Base-by-base conservation (phyloP, 1,284 basidiomycete genomes). In the Leccinum subfulvum region DNA sequence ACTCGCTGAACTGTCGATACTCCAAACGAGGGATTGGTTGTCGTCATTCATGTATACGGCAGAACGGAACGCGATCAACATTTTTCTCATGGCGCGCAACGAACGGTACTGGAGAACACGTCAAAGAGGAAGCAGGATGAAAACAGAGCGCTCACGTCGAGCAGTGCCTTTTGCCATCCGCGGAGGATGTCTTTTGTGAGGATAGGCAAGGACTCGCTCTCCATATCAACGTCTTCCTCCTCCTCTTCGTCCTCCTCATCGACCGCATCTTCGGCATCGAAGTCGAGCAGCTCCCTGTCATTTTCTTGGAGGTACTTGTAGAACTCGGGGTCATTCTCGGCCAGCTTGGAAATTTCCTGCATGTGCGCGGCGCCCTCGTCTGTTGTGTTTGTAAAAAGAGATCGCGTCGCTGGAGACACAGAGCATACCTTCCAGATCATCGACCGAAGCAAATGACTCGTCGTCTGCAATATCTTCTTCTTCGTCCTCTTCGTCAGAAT, bases 281-380 rank as follows among this genome's bases (percentile, higher is more conserved):
- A 99, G 2, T 93, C 82, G 6, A 99, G 82, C 35, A 99, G 80
- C 60, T 95, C 94, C 61, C 83, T 81, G 77, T 99, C 97, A 73
- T 99, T 97, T 78, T 98, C 94, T 79, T 97, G 90, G 7, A 99
- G 82, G 74, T 97, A 99, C 77, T 97, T 95, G 89, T 88, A 99
- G 80, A 99, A 99, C 71, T 98, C 97, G 18, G 97, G 97, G 75
- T 99, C 97, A 76, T 94, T 97, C 77, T 97, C 91, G 13, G 92
- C 92, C 47, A 99, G 84, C 71, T 93, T 90, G 56, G 92, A 90
- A n/a, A 99, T 85, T 61, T 98, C 91, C 55, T 87, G 76, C 55
- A 92, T 78, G 78, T 97, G 95, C 8, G 80, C 76, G 71, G 82
- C 79, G 62, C 89, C 92, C 73, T 93, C 84, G 61, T 89, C 91